phyloP scores from a whole-genome alignment of 768 basidiomycete species.

The Xerocomellus chrysenteron region DNA sequence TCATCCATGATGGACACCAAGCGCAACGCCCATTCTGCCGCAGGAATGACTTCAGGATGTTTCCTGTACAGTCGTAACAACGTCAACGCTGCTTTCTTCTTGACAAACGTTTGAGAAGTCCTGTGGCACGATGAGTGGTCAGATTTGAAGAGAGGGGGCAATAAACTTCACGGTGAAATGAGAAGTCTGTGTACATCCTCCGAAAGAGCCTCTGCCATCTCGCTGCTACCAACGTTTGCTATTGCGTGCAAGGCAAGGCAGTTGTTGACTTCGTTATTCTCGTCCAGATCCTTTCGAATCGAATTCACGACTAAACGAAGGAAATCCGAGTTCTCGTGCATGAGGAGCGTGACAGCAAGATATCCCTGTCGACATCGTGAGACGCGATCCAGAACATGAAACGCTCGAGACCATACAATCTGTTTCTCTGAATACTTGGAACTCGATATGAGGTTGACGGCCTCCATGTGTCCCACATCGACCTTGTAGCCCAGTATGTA shows the following conservation, averaged over 20 bases:
- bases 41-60: constrained; percentile 91
- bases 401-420: constrained; percentile 62
- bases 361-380: constrained; percentile 67
- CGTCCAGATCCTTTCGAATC: constrained; percentile 94
- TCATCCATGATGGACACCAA: constrained; percentile 97
- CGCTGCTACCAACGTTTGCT: constrained; percentile 95
- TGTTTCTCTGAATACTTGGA: constrained; percentile 98
- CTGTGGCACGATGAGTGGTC: constrained; percentile 40
- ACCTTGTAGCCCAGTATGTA: constrained; percentile 99
- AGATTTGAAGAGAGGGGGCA: constrained; percentile 6
- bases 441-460: constrained; percentile 95
- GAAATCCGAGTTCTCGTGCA: constrained; percentile 99
- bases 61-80: constrained; percentile 92
- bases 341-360: constrained; percentile 91
- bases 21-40: constrained; percentile 92
- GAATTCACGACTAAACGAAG: constrained; percentile 96
- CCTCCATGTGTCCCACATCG: constrained; percentile 99
- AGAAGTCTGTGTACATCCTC: constrained; percentile 93
- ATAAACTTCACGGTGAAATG: constrained; percentile 78
- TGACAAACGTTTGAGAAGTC: constrained; percentile 92
- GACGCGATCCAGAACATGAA: neutral
- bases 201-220: constrained; percentile 95
- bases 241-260: constrained; percentile 97
- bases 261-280: constrained; percentile 91
- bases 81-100: constrained; percentile 97